These are phyloP conservation scores for Fusarium sp. DNA, from an alignment of 2,329 filamentous ascomycete genomes.

Conservation along the genomic window DNA sequence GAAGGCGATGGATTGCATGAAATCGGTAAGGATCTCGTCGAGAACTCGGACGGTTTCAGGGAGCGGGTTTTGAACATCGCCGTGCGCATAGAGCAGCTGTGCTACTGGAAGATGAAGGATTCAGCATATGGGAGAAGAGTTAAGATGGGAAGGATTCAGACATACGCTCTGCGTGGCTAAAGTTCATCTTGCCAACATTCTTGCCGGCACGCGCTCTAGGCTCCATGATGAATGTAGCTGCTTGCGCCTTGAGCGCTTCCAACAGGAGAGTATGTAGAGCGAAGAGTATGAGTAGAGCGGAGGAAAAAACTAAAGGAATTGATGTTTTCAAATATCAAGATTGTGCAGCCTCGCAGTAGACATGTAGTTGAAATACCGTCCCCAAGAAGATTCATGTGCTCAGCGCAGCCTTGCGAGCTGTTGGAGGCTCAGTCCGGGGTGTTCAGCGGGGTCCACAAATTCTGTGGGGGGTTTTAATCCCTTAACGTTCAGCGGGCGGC, in stretches of 20 bases:
- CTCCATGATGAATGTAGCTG: conserved; percentile 69
- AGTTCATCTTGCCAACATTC: conserved; percentile 87
- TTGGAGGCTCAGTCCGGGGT: conserved; percentile 35
- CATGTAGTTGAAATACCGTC: conserved; percentile 38
- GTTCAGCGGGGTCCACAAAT: conserved; percentile 34
- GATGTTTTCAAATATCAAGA: background rate
- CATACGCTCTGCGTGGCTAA: conserved; percentile 78
- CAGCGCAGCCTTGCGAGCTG: conserved; percentile 31
- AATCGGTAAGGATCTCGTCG: conserved; percentile 96
- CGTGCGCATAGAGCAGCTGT: conserved; percentile 82
- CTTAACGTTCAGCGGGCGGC: background rate
- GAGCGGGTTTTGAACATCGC: conserved; percentile 82
- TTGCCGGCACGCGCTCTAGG: conserved; percentile 81
- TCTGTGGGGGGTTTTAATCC: conserved; percentile 41
- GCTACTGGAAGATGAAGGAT: conserved; percentile 64
- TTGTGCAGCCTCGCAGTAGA: conserved; percentile 36
- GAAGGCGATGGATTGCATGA: conserved; percentile 94
- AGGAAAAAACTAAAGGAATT: background rate
- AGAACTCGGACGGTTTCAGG: conserved; percentile 87
- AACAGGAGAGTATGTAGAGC: background rate
- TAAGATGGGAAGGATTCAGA: background rate
- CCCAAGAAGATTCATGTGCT: conserved; percentile 23
- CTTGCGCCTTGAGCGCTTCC: conserved; percentile 21
- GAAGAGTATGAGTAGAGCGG: background rate
- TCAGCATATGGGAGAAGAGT: background rate